Evolutionary conservation across 371 early-diverging fungal genomes (phyloP), one percentile per base, ranked within the genome.

Genomic region (Mycotypha africana): DNA sequence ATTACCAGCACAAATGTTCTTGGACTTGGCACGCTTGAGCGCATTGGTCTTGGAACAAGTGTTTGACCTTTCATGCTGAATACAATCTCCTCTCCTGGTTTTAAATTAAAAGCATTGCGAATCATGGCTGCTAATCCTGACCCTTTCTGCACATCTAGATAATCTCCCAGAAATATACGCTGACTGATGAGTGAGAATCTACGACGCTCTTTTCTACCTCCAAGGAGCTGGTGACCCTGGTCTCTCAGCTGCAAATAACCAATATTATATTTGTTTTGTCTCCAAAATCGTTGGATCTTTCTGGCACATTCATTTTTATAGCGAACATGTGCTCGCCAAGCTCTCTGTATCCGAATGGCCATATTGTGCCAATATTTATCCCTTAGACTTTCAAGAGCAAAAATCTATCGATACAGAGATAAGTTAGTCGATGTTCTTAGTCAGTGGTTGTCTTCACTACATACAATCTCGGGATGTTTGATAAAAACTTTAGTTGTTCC

Each of bases 331-430:
- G 78, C 67, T 39, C 95, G 71, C 85, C 92, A 97, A 3, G 91
- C 89, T 21, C 91, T 74, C 63, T 97, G 97, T 52, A 97, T 96
- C 53, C 92, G 84, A 20, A 82, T 84, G 1, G 97, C 98, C 88
- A 92, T 95, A 52, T 80, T 85, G 60, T 98, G 93, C 88, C 92
- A 98, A 74, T 96, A 95, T 34, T 87, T 84, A 49, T 98, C 97
- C 31, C 97, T 85, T 55, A 88, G 65, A 50, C 84, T 87, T 67
- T 98, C 98, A 0, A 97, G 73, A 1, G 92, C 83, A 70, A 93
- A 97, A 23, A 98, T 82, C 51, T 76, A 21, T 22, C 7, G 12
- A n/a, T n/a, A n/a, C n/a, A n/a, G n/a, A n/a, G n/a, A n/a, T n/a
- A n/a, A n/a, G n/a, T n/a, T n/a, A n/a, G n/a, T n/a, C n/a, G n/a